Conservation (phyloP, 306 rosid genomes). For the Glycine tomentella region DNA sequence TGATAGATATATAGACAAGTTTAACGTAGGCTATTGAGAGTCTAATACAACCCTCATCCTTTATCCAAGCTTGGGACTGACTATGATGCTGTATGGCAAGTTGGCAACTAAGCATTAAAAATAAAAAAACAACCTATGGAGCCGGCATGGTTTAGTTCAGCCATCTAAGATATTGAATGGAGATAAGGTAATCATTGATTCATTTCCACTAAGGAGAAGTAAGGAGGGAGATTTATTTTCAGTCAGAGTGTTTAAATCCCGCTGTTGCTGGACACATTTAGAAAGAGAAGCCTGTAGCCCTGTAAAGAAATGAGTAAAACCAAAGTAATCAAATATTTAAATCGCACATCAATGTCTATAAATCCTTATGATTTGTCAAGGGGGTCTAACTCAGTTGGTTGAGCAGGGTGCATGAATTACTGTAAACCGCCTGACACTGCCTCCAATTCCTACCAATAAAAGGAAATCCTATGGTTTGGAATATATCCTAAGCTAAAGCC, state of each 20-base stretch:
- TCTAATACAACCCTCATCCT: background rate
- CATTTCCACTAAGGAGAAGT: slow-evolving; percentile 20
- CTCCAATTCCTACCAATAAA: no score
- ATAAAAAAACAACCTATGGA: background rate
- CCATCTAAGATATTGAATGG: slow-evolving; percentile 1
- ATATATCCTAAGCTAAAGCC: background rate
- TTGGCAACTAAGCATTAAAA: background rate
- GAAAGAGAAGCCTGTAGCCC: background rate
- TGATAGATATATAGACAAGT: background rate
- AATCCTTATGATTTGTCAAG: slow-evolving; percentile 9
- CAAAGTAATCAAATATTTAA: background rate
- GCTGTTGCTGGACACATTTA: slow-evolving; percentile 14
- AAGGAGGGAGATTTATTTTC: slow-evolving; percentile 12
- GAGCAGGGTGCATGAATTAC: no score
- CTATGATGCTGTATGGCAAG: no score
- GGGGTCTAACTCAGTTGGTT: no score
- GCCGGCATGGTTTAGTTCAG: slow-evolving; percentile 11
- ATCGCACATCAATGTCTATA: slow-evolving; percentile 10
- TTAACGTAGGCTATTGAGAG: background rate
- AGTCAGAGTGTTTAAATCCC: slow-evolving; percentile 7
- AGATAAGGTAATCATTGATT: background rate
- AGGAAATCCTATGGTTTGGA: no score
- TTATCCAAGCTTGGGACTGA: no score
- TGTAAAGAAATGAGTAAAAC: slow-evolving; percentile 16
- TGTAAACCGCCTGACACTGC: no score